phyloP scores from a whole-genome alignment of 2,329 filamentous ascomycete species.

The Nannizzia gypsea region DNA sequence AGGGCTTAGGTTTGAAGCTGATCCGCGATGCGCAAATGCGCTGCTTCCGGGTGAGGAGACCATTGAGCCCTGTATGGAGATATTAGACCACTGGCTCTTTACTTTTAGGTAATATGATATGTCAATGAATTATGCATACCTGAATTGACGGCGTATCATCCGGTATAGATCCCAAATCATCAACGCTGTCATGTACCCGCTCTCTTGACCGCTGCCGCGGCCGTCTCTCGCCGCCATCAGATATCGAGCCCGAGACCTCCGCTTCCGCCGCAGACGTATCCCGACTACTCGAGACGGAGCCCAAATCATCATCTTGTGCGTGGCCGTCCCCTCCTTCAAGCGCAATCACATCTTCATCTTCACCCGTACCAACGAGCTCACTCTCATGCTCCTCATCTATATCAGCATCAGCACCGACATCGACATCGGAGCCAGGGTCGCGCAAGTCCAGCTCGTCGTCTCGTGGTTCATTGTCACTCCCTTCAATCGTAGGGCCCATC shows the following conservation, averaged over 20 bases:
- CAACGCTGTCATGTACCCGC: conserved; percentile 22
- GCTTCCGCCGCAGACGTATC: conserved; percentile 8
- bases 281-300: conserved; percentile 19
- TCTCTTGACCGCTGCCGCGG: conserved; percentile 12
- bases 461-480: conserved; percentile 50
- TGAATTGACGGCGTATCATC: conserved; percentile 78
- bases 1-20: conserved; percentile 55
- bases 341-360: not conserved
- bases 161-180: conserved; percentile 62
- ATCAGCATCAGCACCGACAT: not conserved
- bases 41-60: conserved; percentile 60
- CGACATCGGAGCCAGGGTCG: conserved; percentile 25
- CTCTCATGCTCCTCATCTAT: conserved; percentile 6
- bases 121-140: conserved; percentile 37
- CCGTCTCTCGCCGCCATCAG: conserved; percentile 20
- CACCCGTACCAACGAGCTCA: conserved; percentile 1
- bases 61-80: conserved; percentile 39
- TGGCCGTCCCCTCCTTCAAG: not conserved
- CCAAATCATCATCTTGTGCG: not conserved
- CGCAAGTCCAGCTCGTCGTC: conserved; percentile 37
- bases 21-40: conserved; percentile 53
- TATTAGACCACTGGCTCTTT: not conserved
- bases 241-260: not conserved
- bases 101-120: not conserved
- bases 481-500: conserved; percentile 59